phyloP scores from a whole-genome alignment of 495 filamentous ascomycete genomes.

The Penicillium argentinense region DNA sequence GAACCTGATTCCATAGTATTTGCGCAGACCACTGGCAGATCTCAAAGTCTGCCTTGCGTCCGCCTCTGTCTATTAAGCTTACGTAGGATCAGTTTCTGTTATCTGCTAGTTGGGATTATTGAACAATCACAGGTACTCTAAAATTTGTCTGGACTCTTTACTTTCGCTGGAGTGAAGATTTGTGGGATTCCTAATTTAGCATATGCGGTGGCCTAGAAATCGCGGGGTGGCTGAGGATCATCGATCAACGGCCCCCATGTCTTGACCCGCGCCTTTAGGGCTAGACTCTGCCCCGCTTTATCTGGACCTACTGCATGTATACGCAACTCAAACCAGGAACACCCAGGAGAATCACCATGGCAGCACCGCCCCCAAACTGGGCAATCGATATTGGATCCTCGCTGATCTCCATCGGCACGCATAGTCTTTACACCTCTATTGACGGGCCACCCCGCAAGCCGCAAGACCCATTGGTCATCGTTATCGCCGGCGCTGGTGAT shows the following conservation, averaged over 20 bases:
- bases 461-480: slow-evolving; percentile 38
- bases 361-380: slow-evolving; percentile 1
- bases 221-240: background rate
- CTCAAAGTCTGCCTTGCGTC: too few species aligned
- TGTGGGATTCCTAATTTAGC: slow-evolving; percentile 8
- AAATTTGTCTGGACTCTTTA: too few species aligned
- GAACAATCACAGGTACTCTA: too few species aligned
- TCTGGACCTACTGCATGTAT: too few species aligned
- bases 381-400: slow-evolving; percentile 4
- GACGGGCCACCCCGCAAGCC: slow-evolving; percentile 21
- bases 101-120: too few species aligned
- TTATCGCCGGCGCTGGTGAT: slow-evolving; percentile 48
- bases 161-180: too few species aligned
- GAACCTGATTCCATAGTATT: too few species aligned
- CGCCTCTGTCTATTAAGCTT: too few species aligned
- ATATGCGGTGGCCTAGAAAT: background rate
- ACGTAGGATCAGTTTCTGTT: too few species aligned
- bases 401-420: slow-evolving; percentile 33
- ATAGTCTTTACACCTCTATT: slow-evolving; percentile 33
- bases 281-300: background rate
- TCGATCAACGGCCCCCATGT: slow-evolving; percentile 1
- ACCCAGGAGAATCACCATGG: slow-evolving; percentile 2
- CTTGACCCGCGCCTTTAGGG: background rate
- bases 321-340: background rate
- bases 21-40: too few species aligned